phyloP scores from a whole-genome alignment of 75 land plant species.

The Adiantum capillusveneris region DNA sequence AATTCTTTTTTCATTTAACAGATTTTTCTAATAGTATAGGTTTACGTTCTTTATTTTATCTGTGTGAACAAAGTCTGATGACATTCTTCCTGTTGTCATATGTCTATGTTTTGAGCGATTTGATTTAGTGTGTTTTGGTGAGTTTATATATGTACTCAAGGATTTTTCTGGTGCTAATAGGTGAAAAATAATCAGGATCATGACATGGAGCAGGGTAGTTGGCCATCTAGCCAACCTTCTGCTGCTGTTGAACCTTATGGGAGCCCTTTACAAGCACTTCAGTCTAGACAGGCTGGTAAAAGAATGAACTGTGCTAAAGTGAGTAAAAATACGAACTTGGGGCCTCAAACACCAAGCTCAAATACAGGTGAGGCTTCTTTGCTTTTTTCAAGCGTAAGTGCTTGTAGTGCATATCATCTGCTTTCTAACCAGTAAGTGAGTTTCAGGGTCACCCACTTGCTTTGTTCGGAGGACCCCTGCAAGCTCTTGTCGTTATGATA shows the following conservation, averaged over 20 bases:
- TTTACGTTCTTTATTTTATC: too few relatives aligned
- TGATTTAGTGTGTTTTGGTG: too few relatives aligned
- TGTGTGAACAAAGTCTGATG: too few relatives aligned
- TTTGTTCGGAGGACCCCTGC: constrained; percentile 58
- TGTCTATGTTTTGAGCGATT: too few relatives aligned
- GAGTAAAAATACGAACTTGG: constrained; percentile 14
- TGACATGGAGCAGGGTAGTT: too few relatives aligned
- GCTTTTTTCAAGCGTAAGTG: not conserved
- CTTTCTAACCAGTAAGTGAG: not conserved
- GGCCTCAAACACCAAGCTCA: constrained; percentile 22
- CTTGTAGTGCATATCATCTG: not conserved
- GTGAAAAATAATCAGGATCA: too few relatives aligned
- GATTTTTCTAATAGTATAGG: too few relatives aligned
- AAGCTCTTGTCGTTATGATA: constrained; percentile 88
- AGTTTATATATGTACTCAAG: too few relatives aligned
- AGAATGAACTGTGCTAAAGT: constrained; percentile 31
- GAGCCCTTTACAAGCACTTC: constrained; percentile 44
- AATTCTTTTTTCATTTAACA: too few relatives aligned
- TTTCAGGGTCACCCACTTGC: constrained; percentile 62
- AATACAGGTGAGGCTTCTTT: constrained; percentile 19
- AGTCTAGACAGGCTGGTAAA: constrained; percentile 36
- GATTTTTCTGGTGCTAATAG: too few relatives aligned
- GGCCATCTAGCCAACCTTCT: too few relatives aligned
- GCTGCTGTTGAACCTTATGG: constrained; percentile 17
- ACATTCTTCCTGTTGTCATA: too few relatives aligned